Conservation (phyloP, 345 rosid genomes). For the Cardamine resedifolia region DNA sequence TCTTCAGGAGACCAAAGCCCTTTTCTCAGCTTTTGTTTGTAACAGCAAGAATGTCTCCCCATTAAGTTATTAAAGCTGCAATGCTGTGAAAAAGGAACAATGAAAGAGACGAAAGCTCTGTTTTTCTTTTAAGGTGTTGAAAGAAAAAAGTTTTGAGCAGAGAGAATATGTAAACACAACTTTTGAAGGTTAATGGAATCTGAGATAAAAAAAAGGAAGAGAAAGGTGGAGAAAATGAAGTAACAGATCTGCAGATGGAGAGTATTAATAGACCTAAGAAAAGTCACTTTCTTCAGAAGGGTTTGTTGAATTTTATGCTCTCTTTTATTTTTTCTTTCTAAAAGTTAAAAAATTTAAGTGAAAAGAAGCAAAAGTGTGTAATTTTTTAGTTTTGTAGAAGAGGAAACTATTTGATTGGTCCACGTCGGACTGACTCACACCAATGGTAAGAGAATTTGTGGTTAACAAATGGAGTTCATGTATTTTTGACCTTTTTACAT, state of each 20-base stretch:
- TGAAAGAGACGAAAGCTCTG: conserved; percentile 22
- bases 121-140: not conserved
- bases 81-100: conserved; percentile 19
- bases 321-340: conserved; percentile 7
- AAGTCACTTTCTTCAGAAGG: conserved; percentile 34
- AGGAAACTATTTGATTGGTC: conserved; percentile 20
- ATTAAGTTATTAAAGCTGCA: conserved; percentile 40
- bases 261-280: conserved; percentile 35
- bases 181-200: conserved; percentile 24
- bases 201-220: conserved; percentile 17
- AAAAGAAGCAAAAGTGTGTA: conserved; percentile 6
- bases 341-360: not conserved
- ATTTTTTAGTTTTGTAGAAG: not conserved
- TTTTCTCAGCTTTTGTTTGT: conserved; percentile 78
- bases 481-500: conserved; percentile 26
- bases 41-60: conserved; percentile 85
- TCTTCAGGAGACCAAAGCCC: conserved; percentile 94
- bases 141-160: too few species aligned
- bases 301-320: conserved; percentile 28
- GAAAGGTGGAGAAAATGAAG: conserved; percentile 34
- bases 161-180: too few species aligned
- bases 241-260: conserved; percentile 24
- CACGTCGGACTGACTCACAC: conserved; percentile 22
- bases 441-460: conserved; percentile 16
- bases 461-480: conserved; percentile 23